These are phyloP conservation scores for Escallonia rubra DNA, from an alignment of 129 eudicot species.

Conservation along the genomic window DNA sequence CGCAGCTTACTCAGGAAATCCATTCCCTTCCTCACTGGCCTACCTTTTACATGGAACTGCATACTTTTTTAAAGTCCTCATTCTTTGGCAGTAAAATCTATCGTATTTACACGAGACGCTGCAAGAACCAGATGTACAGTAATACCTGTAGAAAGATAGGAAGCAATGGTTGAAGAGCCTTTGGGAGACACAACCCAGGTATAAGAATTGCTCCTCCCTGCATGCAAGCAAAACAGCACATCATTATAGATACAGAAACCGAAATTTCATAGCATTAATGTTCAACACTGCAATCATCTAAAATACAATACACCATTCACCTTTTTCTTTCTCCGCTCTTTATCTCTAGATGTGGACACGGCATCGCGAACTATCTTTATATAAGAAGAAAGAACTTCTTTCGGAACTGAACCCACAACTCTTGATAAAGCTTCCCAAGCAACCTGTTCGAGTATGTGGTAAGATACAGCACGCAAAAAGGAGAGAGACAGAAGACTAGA, in stretches of 20 bases:
- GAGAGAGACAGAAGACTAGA: background rate
- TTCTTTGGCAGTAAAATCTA: background rate
- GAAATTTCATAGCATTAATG: no score
- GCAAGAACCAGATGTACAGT: background rate
- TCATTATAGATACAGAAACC: no score
- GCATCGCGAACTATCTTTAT: slow-evolving; percentile 95
- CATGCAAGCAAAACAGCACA: background rate
- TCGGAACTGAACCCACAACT: slow-evolving; percentile 81
- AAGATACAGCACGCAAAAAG: background rate
- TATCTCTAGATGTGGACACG: slow-evolving; percentile 88
- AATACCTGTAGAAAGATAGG: slow-evolving; percentile 94
- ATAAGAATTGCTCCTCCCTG: slow-evolving; percentile 94
- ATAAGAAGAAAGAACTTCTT: slow-evolving; percentile 89
- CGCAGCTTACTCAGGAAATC: no score
- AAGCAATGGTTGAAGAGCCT: slow-evolving; percentile 96
- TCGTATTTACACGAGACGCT: background rate
- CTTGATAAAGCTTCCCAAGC: slow-evolving; percentile 94
- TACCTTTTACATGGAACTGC: no score
- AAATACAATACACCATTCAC: slow-evolving; percentile 20
- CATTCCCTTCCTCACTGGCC: no score
- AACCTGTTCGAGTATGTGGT: slow-evolving; percentile 43
- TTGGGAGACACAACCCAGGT: slow-evolving; percentile 95
- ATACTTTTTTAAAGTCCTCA: no score
- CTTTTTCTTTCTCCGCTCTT: slow-evolving; percentile 89
- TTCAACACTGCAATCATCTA: background rate